phyloP scores from a whole-genome alignment of 1,139 yeast species.

The Suzukiozyma palmioleophila region DNA sequence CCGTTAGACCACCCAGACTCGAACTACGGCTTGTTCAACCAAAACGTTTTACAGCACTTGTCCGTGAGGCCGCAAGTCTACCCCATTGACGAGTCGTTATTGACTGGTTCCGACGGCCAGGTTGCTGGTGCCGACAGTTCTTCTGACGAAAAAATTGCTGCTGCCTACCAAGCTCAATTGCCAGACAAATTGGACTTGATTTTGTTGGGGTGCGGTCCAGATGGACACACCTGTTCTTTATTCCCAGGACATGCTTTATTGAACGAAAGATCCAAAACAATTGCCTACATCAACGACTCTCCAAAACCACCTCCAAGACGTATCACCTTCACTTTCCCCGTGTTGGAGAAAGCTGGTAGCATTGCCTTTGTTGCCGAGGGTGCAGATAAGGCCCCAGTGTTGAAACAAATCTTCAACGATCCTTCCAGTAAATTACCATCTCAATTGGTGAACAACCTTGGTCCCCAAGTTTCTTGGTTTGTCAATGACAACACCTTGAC shows the following conservation, averaged over 20 bases:
- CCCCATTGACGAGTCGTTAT: slow-evolving; percentile 47
- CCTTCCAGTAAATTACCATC: slow-evolving; percentile 56
- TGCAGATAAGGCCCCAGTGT: slow-evolving; percentile 70
- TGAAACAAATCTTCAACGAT: slow-evolving; percentile 66
- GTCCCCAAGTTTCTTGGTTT: slow-evolving; percentile 67
- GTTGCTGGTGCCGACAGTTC: slow-evolving; percentile 29
- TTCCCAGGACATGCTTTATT: slow-evolving; percentile 58
- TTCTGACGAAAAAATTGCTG: slow-evolving; percentile 47
- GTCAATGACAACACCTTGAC: slow-evolving; percentile 71
- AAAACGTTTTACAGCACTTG: slow-evolving; percentile 48
- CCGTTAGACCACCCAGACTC: slow-evolving; percentile 65
- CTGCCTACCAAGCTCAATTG: slow-evolving; percentile 42
- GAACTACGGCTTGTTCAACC: slow-evolving; percentile 60
- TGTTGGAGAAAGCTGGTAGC: slow-evolving; percentile 47
- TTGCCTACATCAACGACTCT: slow-evolving; percentile 51
- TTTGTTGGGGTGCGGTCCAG: slow-evolving; percentile 74
- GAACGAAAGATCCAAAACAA: slow-evolving; percentile 31
- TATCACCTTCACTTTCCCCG: slow-evolving; percentile 67
- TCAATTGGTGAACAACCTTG: slow-evolving; percentile 58
- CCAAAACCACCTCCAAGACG: slow-evolving; percentile 80
- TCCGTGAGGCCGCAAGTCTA: slow-evolving; percentile 40
- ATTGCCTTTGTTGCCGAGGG: slow-evolving; percentile 91
- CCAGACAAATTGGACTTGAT: slow-evolving; percentile 54
- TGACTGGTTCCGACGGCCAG: slow-evolving; percentile 45
- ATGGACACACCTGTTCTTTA: slow-evolving; percentile 76